Evolutionary conservation across 202 grass and related monocot genomes (phyloP), one percentile per base, ranked within the genome.

Genomic region (Setaria italica): DNA sequence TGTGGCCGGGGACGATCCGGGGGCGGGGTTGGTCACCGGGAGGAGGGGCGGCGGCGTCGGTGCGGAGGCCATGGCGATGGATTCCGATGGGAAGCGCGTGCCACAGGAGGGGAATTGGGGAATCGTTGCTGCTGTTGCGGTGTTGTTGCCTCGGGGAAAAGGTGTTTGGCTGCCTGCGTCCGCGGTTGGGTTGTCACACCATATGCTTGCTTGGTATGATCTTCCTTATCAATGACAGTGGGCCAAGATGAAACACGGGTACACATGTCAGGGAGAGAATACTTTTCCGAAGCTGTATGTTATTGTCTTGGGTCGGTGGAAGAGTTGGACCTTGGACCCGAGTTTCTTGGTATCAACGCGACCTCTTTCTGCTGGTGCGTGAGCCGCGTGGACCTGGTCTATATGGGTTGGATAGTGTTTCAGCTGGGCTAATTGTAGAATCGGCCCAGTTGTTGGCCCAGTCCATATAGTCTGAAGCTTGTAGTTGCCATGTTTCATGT

Each of bases 41-140:
- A 97, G 91, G 66, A 92, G 89, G 17, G 91, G 89, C 47, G 91
- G 89, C 76, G 82, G 87, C 4, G 89, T 82, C 54, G 94, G 87
- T 42, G 85, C 58, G 48, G 83, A 77, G 43, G 91, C 66, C 88
- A 87, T 89, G 53, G 91, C 81, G 90, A 71, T 77, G 88, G 35
- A 49, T 53, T 21, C 43, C 33, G 62, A 43, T 8, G 43, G 29
- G 62, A 80, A 56, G 51, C 66, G 72, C 51, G 79, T 25, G 11
- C 70, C 30, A 14, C 33, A 11, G 65, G 62, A 21, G 66, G 51
- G 41, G 63, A 25, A 74, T 83, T 62, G 42, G 63, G 63, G 62
- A 74, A 60, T 12, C 35, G 2, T 60, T 37, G 47, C 12, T 17
- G 59, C 20, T 78, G 62, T 48, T 60, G 87, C 58, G 12, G 59